Conservation (phyloP, 768 basidiomycete species). For the Boletus sp. region DNA sequence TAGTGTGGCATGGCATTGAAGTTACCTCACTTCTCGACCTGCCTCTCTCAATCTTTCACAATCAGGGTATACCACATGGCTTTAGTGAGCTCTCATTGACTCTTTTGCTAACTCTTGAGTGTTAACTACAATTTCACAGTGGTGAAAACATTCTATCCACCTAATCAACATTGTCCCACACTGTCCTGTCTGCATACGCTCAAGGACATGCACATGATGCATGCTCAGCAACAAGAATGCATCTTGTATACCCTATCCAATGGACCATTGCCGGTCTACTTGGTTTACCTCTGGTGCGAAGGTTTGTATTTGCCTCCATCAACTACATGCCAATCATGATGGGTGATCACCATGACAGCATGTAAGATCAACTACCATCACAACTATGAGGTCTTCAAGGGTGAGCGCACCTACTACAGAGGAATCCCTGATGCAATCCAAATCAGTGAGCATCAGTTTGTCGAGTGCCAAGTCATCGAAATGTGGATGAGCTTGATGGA, state of each 20-base stretch:
- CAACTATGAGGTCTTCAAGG: conserved; percentile 2
- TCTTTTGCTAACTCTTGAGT: not conserved
- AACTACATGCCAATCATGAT: too few relatives aligned
- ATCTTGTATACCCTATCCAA: not conserved
- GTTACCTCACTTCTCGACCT: not conserved
- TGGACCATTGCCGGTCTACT: not conserved
- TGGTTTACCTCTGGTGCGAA: not conserved
- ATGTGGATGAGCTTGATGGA: conserved; percentile 3
- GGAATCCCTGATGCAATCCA: not conserved
- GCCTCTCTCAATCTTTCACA: not conserved
- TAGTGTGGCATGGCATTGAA: not conserved
- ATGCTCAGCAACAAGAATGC: not conserved
- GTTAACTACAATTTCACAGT: too few relatives aligned
- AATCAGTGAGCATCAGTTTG: conserved; percentile 3
- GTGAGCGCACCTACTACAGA: not conserved
- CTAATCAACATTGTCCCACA: not conserved
- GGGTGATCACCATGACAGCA: not conserved
- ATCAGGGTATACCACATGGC: not conserved
- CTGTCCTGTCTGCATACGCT: not conserved
- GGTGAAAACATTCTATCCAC: not conserved
- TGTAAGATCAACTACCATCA: conserved; percentile 4
- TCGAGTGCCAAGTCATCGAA: not conserved
- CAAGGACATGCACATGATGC: conserved; percentile 7
- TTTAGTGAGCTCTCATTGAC: not conserved
- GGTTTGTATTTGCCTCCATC: not conserved